Conservation (phyloP, 139 green algal species). For the Coelastrella sp. region DNA sequence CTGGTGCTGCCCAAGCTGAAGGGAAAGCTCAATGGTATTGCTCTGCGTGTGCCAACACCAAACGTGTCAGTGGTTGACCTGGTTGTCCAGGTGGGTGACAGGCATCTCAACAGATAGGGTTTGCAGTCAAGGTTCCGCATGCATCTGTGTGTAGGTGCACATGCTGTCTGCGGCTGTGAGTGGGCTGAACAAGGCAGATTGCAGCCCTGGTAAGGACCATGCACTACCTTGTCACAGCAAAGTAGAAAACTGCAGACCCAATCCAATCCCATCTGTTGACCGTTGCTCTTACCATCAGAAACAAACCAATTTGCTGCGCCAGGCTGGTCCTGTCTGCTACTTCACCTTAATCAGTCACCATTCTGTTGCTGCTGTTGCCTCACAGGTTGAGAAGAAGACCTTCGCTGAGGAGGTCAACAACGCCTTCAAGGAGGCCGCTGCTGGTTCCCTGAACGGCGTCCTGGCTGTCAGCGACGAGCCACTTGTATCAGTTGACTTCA, state of each 20-base stretch:
- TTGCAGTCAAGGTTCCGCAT: too few relatives aligned
- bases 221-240: too few relatives aligned
- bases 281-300: too few relatives aligned
- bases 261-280: too few relatives aligned
- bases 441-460: constrained; percentile 90
- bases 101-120: neutral
- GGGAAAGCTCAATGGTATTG: constrained; percentile 98
- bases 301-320: too few relatives aligned
- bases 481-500: constrained; percentile 98
- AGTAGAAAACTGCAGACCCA: too few relatives aligned
- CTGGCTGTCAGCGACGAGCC: constrained; percentile 93
- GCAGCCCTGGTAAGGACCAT: neutral
- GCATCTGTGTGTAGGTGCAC: too few relatives aligned
- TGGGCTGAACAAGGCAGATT: too few relatives aligned
- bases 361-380: neutral
- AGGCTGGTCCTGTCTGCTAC: neutral
- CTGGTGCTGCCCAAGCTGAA: constrained; percentile 95
- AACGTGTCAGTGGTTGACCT: constrained; percentile 99
- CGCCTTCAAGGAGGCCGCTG: constrained; percentile 92
- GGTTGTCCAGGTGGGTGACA: constrained; percentile 87
- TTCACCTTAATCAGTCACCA: neutral
- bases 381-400: constrained; percentile 98
- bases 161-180: too few relatives aligned
- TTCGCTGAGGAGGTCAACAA: constrained; percentile 99
- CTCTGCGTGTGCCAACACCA: constrained; percentile 98